Evolutionary conservation across 805 yeast genomes (phyloP).

Genomic region (Yueomyces sinensis): DNA sequence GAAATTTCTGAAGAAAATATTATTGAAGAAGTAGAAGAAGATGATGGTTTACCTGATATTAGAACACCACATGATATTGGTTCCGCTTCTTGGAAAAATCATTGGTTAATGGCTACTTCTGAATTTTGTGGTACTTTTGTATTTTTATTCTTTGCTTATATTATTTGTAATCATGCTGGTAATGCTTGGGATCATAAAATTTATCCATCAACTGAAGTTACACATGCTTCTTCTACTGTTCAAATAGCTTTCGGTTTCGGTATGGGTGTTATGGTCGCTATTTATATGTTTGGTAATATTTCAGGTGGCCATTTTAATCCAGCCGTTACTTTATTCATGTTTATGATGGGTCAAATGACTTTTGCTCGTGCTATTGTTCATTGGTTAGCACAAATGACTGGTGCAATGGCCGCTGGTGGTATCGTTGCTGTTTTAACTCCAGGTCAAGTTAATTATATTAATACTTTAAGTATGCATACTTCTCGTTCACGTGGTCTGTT

Average conservation of each 20-base stretch:
- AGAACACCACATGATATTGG: slow-evolving; percentile 21
- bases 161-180: slow-evolving; percentile 77
- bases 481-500: slow-evolving; percentile 66
- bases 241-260: slow-evolving; percentile 85
- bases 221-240: slow-evolving; percentile 53
- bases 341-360: slow-evolving; percentile 60
- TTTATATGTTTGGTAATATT: slow-evolving; percentile 35
- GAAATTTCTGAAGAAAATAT: slow-evolving; percentile 94
- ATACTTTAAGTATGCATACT: slow-evolving; percentile 57
- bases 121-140: slow-evolving; percentile 81
- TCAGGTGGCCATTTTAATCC: slow-evolving; percentile 90
- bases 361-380: slow-evolving; percentile 57
- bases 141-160: slow-evolving; percentile 69
- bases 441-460: slow-evolving; percentile 59
- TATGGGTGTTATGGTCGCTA: slow-evolving; percentile 49
- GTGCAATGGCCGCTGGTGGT: slow-evolving; percentile 88
- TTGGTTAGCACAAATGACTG: slow-evolving; percentile 58
- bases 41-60: slow-evolving; percentile 98
- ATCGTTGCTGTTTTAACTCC: slow-evolving; percentile 80
- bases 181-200: slow-evolving; percentile 29
- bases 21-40: slow-evolving; percentile 95
- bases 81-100: slow-evolving; percentile 38
- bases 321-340: slow-evolving; percentile 64
- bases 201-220: slow-evolving; percentile 10
- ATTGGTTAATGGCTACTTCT: slow-evolving; percentile 55